Percentiles rank a stretch among this genome's conserved stretches.
phyloP scores from a whole-genome alignment of 139 green algal genomes.

The Astrephomene gubernaculifera region DNA sequence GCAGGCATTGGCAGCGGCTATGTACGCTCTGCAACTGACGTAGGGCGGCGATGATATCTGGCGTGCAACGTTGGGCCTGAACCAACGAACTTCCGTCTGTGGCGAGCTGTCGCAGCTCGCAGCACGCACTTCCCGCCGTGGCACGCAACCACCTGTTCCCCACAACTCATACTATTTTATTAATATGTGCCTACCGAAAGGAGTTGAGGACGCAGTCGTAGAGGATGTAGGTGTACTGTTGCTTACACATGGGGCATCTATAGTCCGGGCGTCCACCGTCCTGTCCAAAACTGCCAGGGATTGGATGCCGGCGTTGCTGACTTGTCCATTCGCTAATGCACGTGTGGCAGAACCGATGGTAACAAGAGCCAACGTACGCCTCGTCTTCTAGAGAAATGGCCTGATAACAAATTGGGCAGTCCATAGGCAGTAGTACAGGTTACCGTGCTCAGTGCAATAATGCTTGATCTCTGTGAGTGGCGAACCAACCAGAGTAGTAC shows the following conservation, averaged over 20 bases:
- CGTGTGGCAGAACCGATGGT: constrained; percentile 18
- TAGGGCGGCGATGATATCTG: too few species aligned
- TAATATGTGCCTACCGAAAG: neutral
- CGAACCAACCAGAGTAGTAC: too few species aligned
- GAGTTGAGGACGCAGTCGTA: constrained; percentile 37
- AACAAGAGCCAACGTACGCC: constrained; percentile 4
- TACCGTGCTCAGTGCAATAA: too few species aligned
- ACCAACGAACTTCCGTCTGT: neutral
- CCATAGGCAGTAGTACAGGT: too few species aligned
- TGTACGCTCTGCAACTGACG: too few species aligned
- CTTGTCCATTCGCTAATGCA: constrained; percentile 23
- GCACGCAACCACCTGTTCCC: neutral
- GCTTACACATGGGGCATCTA: constrained; percentile 24
- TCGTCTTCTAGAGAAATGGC: constrained; percentile 15
- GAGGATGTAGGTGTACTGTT: constrained; percentile 3
- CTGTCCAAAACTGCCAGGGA: neutral
- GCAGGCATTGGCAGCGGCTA: neutral
- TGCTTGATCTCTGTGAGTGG: too few species aligned
- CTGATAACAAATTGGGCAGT: constrained; percentile 20
- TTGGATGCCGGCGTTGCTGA: neutral
- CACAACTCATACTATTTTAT: neutral
- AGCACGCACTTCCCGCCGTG: neutral
- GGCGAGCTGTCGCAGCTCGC: neutral
- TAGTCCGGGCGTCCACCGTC: neutral
- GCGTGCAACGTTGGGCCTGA: neutral